phyloP scores from a whole-genome alignment of 371 early-diverging fungal genomes.

The Paraphysoderma sedebokerense region DNA sequence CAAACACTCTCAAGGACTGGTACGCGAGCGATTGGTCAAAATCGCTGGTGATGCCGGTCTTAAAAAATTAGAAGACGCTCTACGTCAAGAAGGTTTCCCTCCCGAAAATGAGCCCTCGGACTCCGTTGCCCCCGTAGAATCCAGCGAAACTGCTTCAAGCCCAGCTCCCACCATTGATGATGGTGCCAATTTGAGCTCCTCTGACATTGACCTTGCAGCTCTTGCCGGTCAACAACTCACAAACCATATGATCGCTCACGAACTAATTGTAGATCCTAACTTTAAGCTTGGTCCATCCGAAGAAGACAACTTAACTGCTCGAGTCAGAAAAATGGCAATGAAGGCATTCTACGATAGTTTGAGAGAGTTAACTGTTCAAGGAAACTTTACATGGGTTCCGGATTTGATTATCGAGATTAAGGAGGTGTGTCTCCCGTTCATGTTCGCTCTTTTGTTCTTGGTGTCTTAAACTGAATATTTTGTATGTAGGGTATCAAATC shows the following conservation, averaged over 20 bases:
- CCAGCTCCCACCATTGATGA: neutral
- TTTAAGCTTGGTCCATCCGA: conserved; percentile 27
- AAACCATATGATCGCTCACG: conserved; percentile 59
- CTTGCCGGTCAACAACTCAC: conserved; percentile 10
- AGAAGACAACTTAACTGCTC: conserved; percentile 22
- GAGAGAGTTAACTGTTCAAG: conserved; percentile 7
- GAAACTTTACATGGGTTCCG: conserved; percentile 28
- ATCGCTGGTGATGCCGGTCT: conserved; percentile 22
- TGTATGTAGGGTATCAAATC: too few species aligned
- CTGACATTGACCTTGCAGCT: neutral
- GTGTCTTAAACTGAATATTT: too few species aligned
- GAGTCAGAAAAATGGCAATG: conserved; percentile 29
- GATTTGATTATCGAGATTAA: conserved; percentile 31
- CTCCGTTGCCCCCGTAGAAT: neutral
- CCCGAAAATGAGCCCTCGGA: conserved; percentile 9
- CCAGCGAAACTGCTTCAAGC: neutral
- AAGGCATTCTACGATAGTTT: conserved; percentile 41
- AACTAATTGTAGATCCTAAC: conserved; percentile 55
- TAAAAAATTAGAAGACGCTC: conserved; percentile 11
- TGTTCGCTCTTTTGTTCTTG: conserved; percentile 6
- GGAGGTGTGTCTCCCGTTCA: conserved; percentile 25
- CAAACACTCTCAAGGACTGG: conserved; percentile 27
- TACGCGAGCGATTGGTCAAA: conserved; percentile 14
- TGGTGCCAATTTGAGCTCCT: neutral
- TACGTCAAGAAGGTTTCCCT: conserved; percentile 13